A percentile compares a stretch with the other conserved stretches of the same genome.
Conservation (phyloP, 495 filamentous ascomycete genomes). For the Xeromyces bisporus region DNA sequence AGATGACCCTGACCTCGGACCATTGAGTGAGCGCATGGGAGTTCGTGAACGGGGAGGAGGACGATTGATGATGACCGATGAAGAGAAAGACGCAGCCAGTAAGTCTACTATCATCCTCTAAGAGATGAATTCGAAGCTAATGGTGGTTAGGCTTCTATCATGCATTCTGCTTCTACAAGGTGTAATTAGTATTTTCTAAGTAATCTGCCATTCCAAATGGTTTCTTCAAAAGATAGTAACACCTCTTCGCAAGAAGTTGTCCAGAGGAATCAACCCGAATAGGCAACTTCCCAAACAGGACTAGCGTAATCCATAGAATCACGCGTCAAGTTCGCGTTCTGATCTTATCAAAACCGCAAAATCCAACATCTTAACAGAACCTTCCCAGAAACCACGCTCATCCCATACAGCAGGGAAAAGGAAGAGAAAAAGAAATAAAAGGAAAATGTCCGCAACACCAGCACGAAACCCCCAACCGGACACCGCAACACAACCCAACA, state of each 20-base stretch:
- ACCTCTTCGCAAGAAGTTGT: no score
- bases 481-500: no score
- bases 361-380: no score
- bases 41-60: conserved; percentile 59
- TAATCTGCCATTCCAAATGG: neutral
- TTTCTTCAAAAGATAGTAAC: conserved; percentile 2
- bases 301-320: conserved; percentile 20
- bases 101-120: conserved; percentile 9
- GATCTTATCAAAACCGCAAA: no score
- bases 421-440: no score
- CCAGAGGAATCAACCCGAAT: no score
- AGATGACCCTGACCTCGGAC: conserved; percentile 58
- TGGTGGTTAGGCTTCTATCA: conserved; percentile 51
- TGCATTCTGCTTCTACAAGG: conserved; percentile 89
- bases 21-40: conserved; percentile 84
- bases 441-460: no score
- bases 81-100: conserved; percentile 81
- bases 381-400: no score
- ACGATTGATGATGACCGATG: conserved; percentile 46
- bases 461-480: no score
- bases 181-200: conserved; percentile 25
- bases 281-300: conserved; percentile 16
- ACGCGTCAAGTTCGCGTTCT: no score
- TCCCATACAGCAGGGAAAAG: no score
- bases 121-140: conserved; percentile 3